Evolutionary conservation across 768 basidiomycete species (phyloP).

Genomic region (Suillus subluteus): DNA sequence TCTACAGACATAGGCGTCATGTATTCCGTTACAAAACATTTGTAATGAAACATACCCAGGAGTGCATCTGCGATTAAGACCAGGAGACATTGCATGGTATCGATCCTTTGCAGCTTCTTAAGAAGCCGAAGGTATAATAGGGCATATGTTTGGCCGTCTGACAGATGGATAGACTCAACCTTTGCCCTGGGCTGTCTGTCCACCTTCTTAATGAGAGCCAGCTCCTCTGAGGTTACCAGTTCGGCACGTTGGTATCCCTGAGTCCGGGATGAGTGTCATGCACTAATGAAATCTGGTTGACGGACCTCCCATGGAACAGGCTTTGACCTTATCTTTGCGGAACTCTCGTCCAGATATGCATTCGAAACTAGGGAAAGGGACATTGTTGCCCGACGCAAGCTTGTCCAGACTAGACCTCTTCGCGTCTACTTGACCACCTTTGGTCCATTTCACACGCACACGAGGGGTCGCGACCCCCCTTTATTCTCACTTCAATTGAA

Average conservation of each 20-base stretch:
- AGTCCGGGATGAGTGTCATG: slow-evolving; percentile 20
- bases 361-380: slow-evolving; percentile 79
- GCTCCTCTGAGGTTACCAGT: slow-evolving; percentile 85
- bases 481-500: background rate
- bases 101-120: slow-evolving; percentile 81
- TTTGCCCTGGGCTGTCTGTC: slow-evolving; percentile 78
- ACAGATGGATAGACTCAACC: slow-evolving; percentile 76
- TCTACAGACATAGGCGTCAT: slow-evolving; percentile 45
- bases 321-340: slow-evolving; percentile 86
- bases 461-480: slow-evolving; percentile 12
- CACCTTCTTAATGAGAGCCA: slow-evolving; percentile 86
- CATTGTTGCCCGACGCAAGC: slow-evolving; percentile 44
- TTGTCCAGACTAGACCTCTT: background rate
- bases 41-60: slow-evolving; percentile 51
- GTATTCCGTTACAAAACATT: background rate
- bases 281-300: background rate
- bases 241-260: slow-evolving; percentile 96
- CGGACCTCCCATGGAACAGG: slow-evolving; percentile 96
- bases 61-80: slow-evolving; percentile 90
- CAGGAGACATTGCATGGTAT: slow-evolving; percentile 87
- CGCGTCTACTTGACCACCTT: slow-evolving; percentile 1
- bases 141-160: slow-evolving; percentile 84
- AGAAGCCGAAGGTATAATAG: slow-evolving; percentile 88
- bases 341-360: slow-evolving; percentile 83
- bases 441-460: slow-evolving; percentile 8